A percentile compares a stretch with the other conserved stretches of the same genome.
These are phyloP conservation scores for Fusarium praegraminearum DNA, from an alignment of 2,329 filamentous ascomycete genomes.

Conservation along the genomic window DNA sequence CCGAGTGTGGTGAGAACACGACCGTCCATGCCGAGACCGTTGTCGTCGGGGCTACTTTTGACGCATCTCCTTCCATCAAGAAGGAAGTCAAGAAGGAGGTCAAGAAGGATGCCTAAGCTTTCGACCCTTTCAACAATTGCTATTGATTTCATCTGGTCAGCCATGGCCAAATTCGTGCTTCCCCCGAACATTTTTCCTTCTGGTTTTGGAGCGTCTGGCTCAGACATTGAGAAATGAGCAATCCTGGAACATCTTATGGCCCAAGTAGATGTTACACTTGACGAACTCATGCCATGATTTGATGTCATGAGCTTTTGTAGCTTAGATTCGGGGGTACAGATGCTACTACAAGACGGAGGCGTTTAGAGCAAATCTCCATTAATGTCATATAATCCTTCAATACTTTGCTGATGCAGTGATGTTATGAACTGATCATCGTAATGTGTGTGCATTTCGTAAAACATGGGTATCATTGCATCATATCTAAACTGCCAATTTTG, in stretches of 20 bases:
- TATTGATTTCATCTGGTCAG: not conserved
- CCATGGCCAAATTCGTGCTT: conserved; percentile 1
- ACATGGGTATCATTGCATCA: conserved; percentile 38
- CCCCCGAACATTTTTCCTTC: conserved; percentile 12
- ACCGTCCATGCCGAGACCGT: conserved; percentile 66
- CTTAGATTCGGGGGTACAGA: conserved; percentile 52
- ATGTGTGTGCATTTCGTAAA: not conserved
- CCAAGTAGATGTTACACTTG: conserved; percentile 52
- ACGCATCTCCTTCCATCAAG: conserved; percentile 63
- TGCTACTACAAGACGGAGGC: conserved; percentile 42
- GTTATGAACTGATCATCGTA: not conserved
- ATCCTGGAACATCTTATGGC: conserved; percentile 54
- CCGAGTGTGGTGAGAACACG: conserved; percentile 65
- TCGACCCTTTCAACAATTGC: not conserved
- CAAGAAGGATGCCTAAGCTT: conserved; percentile 47
- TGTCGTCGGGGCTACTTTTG: conserved; percentile 57
- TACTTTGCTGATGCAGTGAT: not conserved
- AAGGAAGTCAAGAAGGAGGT: conserved; percentile 56
- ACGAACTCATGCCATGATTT: conserved; percentile 48
- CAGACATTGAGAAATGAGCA: conserved; percentile 45
- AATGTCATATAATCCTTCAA: conserved; percentile 40
- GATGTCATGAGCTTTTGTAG: conserved; percentile 56
- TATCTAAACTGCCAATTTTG: conserved; percentile 47
- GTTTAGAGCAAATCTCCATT: conserved; percentile 43
- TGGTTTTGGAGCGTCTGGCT: conserved; percentile 40